Evolutionary conservation across 176 grass and related monocot genomes (phyloP), one percentile per base, ranked within the genome.

Genomic region (Raddia guianensis): DNA sequence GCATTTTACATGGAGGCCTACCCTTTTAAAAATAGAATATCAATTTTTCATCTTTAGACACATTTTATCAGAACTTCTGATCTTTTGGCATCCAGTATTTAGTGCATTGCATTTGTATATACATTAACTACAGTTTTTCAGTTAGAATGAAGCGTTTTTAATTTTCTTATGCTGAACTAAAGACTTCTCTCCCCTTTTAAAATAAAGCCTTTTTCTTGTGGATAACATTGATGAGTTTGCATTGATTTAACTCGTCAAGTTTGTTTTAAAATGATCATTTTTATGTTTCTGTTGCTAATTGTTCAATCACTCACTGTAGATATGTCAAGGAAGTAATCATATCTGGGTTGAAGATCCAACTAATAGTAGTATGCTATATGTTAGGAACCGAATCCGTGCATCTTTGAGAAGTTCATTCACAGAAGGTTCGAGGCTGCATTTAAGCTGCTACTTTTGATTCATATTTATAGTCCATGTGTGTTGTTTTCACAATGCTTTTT

Each of bases 291-390:
- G 35, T 78, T 82, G 87, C 37, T 85, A 27, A 89, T 68, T 64
- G 21, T 14, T 49, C 69, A 66, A 7, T 80, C 11, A 67, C 75
- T 77, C 16, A 68, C 42, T 77, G 35, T 80, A 97, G 95, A 94
- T 98, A 86, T 98, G 95, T 89, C 68, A 78, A 87, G 86, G 74
- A 81, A 87, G 76, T 77, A 84, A 98, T 86, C 66, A 87, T 79
- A 63, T 81, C 16, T 98, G 92, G 91, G 95, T 98, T 54, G 95
- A 98, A 86, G 95, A 98, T 91, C 95, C 92, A 83, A 93, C 95
- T 81, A 98, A 98, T 78, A 87, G 83, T 76, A 98, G 71, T 80
- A 76, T 73, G 78, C 6, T 90, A 33, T 98, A 91, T 83, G 84
- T 63, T 58, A 87, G 95, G 78, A 98, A 98, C 66, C 83, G 90